Percentiles rank a stretch among this genome's conserved stretches.
These are phyloP conservation scores for Reutealis trisperma DNA, from an alignment of 345 rosid genomes.

Conservation along the genomic window DNA sequence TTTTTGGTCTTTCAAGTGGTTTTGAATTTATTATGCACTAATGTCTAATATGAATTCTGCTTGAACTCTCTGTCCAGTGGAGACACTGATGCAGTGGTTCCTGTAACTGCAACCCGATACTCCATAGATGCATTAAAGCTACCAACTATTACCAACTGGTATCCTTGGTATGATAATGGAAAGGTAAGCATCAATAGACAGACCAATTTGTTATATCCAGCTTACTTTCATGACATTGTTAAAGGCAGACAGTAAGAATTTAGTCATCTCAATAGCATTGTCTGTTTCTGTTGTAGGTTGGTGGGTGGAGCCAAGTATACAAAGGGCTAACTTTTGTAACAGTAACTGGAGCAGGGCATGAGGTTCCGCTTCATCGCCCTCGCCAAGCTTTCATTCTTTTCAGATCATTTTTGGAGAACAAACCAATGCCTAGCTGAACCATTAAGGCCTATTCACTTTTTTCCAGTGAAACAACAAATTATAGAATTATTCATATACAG, in stretches of 20 bases:
- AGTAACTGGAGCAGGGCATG: conserved; percentile 91
- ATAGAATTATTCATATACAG: conserved; percentile 26
- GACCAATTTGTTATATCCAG: not conserved
- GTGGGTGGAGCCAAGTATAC: conserved; percentile 97
- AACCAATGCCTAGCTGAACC: conserved; percentile 57
- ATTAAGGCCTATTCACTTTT: conserved; percentile 7
- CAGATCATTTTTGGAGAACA: conserved; percentile 75
- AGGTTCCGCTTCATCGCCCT: conserved; percentile 85
- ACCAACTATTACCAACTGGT: conserved; percentile 70
- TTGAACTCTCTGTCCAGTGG: conserved; percentile 58
- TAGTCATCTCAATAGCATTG: not conserved
- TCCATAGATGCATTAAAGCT: conserved; percentile 80
- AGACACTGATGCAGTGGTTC: conserved; percentile 87
- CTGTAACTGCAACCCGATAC: conserved; percentile 85
- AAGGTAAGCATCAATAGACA: conserved; percentile 38
- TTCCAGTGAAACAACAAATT: conserved; percentile 15
- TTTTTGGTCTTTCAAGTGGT: not conserved
- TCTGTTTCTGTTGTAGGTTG: conserved; percentile 53
- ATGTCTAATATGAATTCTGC: conserved; percentile 14
- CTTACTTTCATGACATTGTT: not conserved
- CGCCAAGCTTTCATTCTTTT: conserved; percentile 86
- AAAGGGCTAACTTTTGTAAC: conserved; percentile 79
- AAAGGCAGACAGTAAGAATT: not conserved
- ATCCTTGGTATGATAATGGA: conserved; percentile 74
- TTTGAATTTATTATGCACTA: not conserved